Conservation (phyloP, 148 eudicot genomes). For the Gaultheria prostrata region DNA sequence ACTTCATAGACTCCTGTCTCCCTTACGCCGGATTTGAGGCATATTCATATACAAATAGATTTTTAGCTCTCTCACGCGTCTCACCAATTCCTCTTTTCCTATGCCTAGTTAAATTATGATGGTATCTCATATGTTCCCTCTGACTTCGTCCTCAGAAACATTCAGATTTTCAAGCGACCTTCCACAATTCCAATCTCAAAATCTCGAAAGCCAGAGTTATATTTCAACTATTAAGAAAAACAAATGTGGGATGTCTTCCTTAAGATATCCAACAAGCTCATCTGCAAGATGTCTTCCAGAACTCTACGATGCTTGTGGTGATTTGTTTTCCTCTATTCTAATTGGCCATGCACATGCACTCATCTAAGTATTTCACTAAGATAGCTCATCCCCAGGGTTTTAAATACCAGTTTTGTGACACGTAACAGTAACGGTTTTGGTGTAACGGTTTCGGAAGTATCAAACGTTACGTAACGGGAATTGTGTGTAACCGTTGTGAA, state of each 20-base stretch:
- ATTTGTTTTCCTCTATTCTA: background rate
- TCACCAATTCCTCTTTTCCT: background rate
- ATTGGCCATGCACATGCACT: background rate
- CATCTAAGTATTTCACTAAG: background rate
- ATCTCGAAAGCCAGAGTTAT: background rate
- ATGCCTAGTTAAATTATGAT: background rate
- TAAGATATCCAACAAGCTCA: background rate
- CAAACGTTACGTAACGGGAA: too few relatives aligned
- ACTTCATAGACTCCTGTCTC: slow-evolving; percentile 4
- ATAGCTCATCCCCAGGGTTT: too few relatives aligned
- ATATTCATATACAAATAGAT: background rate
- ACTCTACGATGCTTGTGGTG: too few relatives aligned
- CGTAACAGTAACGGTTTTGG: too few relatives aligned
- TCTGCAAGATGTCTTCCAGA: background rate
- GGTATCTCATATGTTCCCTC: background rate
- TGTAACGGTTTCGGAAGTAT: too few relatives aligned
- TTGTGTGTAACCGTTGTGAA: too few relatives aligned
- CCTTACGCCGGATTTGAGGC: background rate
- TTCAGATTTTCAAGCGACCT: background rate
- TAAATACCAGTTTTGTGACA: too few relatives aligned
- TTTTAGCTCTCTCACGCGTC: background rate
- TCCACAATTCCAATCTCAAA: background rate
- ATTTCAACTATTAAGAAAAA: background rate
- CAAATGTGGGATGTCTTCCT: background rate
- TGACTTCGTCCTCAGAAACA: background rate